Evolutionary conservation across 2,329 filamentous ascomycete genomes (phyloP).

Genomic region (Clathrospora elynae): DNA sequence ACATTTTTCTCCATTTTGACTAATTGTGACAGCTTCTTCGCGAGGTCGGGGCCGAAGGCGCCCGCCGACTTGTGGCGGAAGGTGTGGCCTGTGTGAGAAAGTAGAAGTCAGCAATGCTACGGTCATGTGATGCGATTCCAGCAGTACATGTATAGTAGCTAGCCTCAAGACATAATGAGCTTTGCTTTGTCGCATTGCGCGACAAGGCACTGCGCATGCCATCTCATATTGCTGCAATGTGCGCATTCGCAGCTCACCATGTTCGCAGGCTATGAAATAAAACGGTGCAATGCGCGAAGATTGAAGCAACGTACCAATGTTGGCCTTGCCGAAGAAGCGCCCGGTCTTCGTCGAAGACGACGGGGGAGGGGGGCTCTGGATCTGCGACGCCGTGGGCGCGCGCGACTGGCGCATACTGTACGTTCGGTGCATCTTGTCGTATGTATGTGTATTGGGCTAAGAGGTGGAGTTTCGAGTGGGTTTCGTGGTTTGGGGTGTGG

Average conservation of each 20-base stretch:
- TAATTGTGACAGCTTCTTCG: slow-evolving; percentile 95
- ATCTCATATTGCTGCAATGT: not conserved
- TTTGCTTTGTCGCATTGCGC: not conserved
- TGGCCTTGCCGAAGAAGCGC: slow-evolving; percentile 84
- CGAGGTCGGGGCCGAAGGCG: slow-evolving; percentile 82
- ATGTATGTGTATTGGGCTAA: not conserved
- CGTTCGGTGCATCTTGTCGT: slow-evolving; percentile 82
- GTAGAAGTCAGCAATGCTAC: slow-evolving; percentile 12
- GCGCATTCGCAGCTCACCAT: not conserved
- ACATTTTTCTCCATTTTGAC: slow-evolving; percentile 99
- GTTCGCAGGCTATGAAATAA: not conserved
- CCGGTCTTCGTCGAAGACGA: slow-evolving; percentile 88
- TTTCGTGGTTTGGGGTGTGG: slow-evolving; percentile 12
- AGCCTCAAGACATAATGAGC: too few species aligned
- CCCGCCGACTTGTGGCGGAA: slow-evolving; percentile 76
- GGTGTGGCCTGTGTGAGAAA: slow-evolving; percentile 62
- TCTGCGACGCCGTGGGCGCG: slow-evolving; percentile 89
- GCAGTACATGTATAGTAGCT: too few species aligned
- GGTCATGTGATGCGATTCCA: not conserved
- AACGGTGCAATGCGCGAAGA: not conserved
- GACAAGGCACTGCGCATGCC: not conserved
- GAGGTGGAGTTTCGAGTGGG: slow-evolving; percentile 7
- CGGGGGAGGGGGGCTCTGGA: slow-evolving; percentile 91
- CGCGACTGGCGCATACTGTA: slow-evolving; percentile 86
- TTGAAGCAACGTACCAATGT: slow-evolving; percentile 70